Evolutionary conservation across 208 protist genomes (phyloP).

Genomic region (Sergeia podlipaevii): DNA sequence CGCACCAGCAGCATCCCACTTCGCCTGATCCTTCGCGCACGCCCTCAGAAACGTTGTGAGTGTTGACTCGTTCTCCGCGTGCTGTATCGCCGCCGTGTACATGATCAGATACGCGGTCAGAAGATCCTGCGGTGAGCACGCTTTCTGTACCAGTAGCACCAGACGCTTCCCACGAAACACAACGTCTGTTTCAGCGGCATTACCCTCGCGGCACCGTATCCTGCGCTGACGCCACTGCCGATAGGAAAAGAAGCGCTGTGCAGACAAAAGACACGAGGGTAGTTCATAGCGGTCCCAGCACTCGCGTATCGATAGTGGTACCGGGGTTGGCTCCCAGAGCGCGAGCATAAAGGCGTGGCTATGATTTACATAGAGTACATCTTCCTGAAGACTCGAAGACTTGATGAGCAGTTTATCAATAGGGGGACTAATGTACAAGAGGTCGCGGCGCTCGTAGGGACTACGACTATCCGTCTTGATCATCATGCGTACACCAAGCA

Average conservation of each 20-base stretch:
- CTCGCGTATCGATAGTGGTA: slow-evolving; percentile 41
- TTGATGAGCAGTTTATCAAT: slow-evolving; percentile 55
- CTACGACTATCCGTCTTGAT: slow-evolving; percentile 17
- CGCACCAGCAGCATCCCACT: slow-evolving; percentile 26
- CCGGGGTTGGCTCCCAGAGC: slow-evolving; percentile 47
- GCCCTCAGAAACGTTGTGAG: slow-evolving; percentile 49
- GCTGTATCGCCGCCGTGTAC: slow-evolving; percentile 57
- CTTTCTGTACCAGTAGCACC: slow-evolving; percentile 57
- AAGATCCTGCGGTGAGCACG: slow-evolving; percentile 54
- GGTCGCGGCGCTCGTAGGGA: slow-evolving; percentile 20
- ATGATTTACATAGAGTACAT: slow-evolving; percentile 66
- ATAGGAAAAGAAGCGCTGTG: slow-evolving; percentile 11
- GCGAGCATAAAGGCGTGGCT: slow-evolving; percentile 63
- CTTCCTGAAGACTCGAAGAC: slow-evolving; percentile 39
- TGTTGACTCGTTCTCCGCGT: slow-evolving; percentile 28
- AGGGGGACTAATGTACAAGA: slow-evolving; percentile 67
- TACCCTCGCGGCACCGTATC: not conserved
- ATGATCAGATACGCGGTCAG: slow-evolving; percentile 69
- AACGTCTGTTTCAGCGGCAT: not conserved
- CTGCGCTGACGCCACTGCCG: not conserved
- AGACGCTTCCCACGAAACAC: slow-evolving; percentile 32
- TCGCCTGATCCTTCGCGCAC: slow-evolving; percentile 40
- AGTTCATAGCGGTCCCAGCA: slow-evolving; percentile 46
- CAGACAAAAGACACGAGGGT: slow-evolving; percentile 15
- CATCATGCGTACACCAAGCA: slow-evolving; percentile 57